Percentiles rank a stretch among this genome's conserved stretches.
phyloP scores from a whole-genome alignment of 768 basidiomycete species.

The Russula abietina region DNA sequence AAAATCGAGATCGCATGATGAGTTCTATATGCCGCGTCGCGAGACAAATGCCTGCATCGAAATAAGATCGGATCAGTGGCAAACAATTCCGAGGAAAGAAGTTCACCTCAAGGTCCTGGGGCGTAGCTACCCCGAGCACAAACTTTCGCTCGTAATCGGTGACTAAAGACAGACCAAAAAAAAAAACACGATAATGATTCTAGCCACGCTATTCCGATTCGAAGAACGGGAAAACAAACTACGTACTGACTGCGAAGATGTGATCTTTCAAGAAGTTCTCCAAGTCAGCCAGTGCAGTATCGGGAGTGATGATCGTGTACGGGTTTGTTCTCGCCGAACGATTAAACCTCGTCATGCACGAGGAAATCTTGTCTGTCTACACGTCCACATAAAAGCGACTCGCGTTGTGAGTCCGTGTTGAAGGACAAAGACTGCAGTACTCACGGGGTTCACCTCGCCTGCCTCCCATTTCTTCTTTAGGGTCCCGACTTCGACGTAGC shows the following conservation, averaged over 20 bases:
- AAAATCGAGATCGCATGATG: neutral
- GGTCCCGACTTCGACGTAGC: slow-evolving; percentile 73
- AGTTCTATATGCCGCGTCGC: slow-evolving; percentile 30
- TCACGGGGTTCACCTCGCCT: slow-evolving; percentile 61
- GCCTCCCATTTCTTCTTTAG: slow-evolving; percentile 78
- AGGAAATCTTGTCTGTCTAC: slow-evolving; percentile 64
- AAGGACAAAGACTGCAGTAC: slow-evolving; percentile 26
- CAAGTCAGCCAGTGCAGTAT: slow-evolving; percentile 72
- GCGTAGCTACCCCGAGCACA: slow-evolving; percentile 73
- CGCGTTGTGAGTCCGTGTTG: slow-evolving; percentile 2
- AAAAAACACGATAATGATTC: neutral
- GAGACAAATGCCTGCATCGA: slow-evolving; percentile 32
- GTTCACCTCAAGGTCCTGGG: slow-evolving; percentile 58
- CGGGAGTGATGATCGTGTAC: slow-evolving; percentile 76
- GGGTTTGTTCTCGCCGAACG: slow-evolving; percentile 51
- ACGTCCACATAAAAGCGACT: neutral
- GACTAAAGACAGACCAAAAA: slow-evolving; percentile 41
- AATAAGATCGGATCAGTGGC: slow-evolving; percentile 23
- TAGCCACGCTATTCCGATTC: slow-evolving; percentile 2
- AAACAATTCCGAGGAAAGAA: neutral
- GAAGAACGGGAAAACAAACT: neutral
- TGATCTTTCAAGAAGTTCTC: slow-evolving; percentile 69
- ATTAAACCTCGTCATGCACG: slow-evolving; percentile 71
- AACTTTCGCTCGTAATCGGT: slow-evolving; percentile 80
- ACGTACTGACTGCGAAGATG: slow-evolving; percentile 69